Percentiles rank a stretch among this genome's conserved stretches.
phyloP scores from a whole-genome alignment of 2,329 filamentous ascomycete species.

The Cercospora sp. region DNA sequence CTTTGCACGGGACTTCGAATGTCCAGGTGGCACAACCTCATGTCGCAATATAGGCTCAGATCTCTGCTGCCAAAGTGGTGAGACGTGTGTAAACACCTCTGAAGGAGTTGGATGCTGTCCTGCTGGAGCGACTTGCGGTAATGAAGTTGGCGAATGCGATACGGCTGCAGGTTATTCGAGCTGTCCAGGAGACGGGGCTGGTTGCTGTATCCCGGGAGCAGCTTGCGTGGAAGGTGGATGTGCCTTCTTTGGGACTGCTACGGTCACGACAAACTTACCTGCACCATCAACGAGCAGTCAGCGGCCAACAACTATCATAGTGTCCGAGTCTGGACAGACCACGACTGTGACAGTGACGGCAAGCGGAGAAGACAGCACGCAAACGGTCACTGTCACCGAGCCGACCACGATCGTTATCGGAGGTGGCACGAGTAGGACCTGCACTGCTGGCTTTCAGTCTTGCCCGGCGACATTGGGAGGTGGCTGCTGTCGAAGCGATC shows the following conservation, averaged over 20 bases:
- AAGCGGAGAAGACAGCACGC: conserved; percentile 31
- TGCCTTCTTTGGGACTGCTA: conserved; percentile 48
- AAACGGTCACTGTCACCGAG: conserved; percentile 32
- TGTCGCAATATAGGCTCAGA: conserved; percentile 68
- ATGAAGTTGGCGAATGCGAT: conserved; percentile 62
- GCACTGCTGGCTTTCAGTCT: conserved; percentile 49
- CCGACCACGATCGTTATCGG: conserved; percentile 37
- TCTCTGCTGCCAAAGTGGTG: conserved; percentile 69
- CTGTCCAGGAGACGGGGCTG: conserved; percentile 66
- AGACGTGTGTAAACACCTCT: conserved; percentile 62
- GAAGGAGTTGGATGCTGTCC: conserved; percentile 77
- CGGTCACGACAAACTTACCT: conserved; percentile 26
- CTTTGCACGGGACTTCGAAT: conserved; percentile 61
- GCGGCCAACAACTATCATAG: conserved; percentile 23
- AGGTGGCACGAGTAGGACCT: conserved; percentile 29
- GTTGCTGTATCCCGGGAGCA: conserved; percentile 74
- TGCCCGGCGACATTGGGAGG: conserved; percentile 51
- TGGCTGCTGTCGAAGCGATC: conserved; percentile 52
- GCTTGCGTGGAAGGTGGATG: conserved; percentile 70
- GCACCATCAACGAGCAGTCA: conserved; percentile 19
- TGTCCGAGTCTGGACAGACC: conserved; percentile 28
- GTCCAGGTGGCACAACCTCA: conserved; percentile 65
- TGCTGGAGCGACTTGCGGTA: conserved; percentile 62
- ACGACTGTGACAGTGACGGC: conserved; percentile 36
- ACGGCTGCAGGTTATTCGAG: conserved; percentile 59